Evolutionary conservation across 139 green algal species (phyloP).

Genomic region (Desmodesmus armatus): DNA sequence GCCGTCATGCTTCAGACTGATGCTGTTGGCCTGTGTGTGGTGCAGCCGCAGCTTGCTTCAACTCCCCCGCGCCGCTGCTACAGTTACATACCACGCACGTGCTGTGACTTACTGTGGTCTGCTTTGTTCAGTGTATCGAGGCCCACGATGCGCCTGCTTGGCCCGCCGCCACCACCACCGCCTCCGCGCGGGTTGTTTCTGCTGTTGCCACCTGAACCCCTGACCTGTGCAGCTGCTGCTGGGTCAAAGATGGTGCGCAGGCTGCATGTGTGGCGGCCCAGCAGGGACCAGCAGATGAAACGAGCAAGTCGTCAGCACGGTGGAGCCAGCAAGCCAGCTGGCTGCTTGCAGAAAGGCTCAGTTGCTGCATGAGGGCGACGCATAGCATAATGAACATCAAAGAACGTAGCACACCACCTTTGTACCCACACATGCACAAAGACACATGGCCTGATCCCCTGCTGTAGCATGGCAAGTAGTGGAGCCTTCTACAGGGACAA

Average conservation of each 20-base stretch:
- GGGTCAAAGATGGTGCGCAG: constrained; percentile 40
- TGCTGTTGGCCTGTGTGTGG: too few species aligned
- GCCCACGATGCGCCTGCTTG: not conserved
- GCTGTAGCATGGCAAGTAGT: too few species aligned
- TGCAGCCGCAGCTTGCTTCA: not conserved
- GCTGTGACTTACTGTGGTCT: constrained; percentile 29
- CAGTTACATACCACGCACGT: not conserved
- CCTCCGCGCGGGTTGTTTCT: not conserved
- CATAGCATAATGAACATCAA: too few species aligned
- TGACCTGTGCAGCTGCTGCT: not conserved
- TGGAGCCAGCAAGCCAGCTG: too few species aligned
- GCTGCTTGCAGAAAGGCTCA: not conserved
- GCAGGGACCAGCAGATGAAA: not conserved
- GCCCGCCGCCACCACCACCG: not conserved
- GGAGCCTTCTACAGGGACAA: too few species aligned
- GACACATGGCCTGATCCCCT: too few species aligned
- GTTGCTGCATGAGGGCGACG: not conserved
- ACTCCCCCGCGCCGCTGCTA: not conserved
- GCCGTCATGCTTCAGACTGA: too few species aligned
- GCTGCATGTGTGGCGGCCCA: not conserved
- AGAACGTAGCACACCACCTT: too few species aligned
- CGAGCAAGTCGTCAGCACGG: too few species aligned
- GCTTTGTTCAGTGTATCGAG: constrained; percentile 13
- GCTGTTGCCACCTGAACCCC: not conserved
- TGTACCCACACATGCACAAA: too few species aligned